Conservation (phyloP, 805 yeast species). For the Monosporozyma aerobia region DNA sequence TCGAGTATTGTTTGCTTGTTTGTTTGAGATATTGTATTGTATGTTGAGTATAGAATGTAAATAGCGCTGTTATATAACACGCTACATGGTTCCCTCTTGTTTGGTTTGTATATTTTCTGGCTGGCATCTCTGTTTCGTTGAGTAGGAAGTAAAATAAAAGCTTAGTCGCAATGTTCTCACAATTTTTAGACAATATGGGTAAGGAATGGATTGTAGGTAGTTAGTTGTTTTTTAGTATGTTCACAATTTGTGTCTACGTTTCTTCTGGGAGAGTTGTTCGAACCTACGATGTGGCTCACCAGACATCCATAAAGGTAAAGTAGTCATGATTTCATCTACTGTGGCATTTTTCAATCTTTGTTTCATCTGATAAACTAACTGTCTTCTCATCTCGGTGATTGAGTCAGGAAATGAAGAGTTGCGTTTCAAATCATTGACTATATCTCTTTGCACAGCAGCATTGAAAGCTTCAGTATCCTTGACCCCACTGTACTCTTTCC, state of each 20-base stretch:
- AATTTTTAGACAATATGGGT: too few relatives aligned
- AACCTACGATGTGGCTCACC: conserved; percentile 22
- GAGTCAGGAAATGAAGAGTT: conserved; percentile 32
- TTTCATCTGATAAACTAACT: conserved; percentile 7
- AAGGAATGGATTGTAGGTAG: not conserved
- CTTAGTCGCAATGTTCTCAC: too few relatives aligned
- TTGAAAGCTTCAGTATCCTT: not conserved
- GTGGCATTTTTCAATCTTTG: conserved; percentile 11
- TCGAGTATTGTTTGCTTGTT: too few relatives aligned
- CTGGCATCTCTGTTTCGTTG: too few relatives aligned
- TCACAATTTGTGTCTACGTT: conserved; percentile 11
- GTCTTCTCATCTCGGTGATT: conserved; percentile 34
- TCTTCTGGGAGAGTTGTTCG: conserved; percentile 9
- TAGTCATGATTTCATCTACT: conserved; percentile 12
- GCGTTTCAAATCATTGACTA: conserved; percentile 30
- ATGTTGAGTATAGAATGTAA: too few relatives aligned
- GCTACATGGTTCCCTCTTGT: too few relatives aligned
- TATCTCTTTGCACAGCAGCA: not conserved
- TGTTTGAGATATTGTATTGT: too few relatives aligned
- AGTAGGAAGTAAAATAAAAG: too few relatives aligned
- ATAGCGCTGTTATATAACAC: too few relatives aligned
- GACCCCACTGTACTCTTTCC: not conserved
- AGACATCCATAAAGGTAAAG: conserved; percentile 21
- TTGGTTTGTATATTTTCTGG: too few relatives aligned
- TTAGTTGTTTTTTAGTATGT: too few relatives aligned